Percentiles rank a stretch among this genome's conserved stretches.
Conservation (phyloP, 2,329 filamentous ascomycete species). For the Fusarium longipes region DNA sequence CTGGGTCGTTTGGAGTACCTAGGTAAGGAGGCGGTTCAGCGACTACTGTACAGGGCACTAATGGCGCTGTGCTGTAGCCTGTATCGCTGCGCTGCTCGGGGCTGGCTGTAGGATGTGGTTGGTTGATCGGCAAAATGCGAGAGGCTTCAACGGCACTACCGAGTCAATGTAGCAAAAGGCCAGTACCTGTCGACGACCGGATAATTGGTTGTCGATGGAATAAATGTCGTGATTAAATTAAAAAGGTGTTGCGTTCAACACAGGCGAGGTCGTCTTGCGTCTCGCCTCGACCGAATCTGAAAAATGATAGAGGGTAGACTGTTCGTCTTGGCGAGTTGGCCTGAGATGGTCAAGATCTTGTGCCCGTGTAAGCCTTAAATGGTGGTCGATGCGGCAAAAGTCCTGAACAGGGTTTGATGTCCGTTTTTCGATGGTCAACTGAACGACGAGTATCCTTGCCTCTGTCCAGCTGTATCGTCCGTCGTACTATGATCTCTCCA, state of each 20-base stretch:
- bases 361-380: slow-evolving; percentile 32
- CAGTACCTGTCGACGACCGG: slow-evolving; percentile 21
- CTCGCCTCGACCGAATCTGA: slow-evolving; percentile 3
- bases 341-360: slow-evolving; percentile 34
- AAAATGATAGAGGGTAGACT: slow-evolving; percentile 19
- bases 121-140: slow-evolving; percentile 31
- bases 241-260: slow-evolving; percentile 17
- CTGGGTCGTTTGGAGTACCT: slow-evolving; percentile 26
- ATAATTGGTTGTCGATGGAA: slow-evolving; percentile 11
- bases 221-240: slow-evolving; percentile 31
- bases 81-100: slow-evolving; percentile 18
- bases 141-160: slow-evolving; percentile 37
- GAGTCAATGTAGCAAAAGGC: slow-evolving; percentile 28
- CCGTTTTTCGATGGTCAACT: slow-evolving; percentile 20
- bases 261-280: slow-evolving; percentile 7
- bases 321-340: slow-evolving; percentile 15
- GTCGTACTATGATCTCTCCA: slow-evolving; percentile 12
- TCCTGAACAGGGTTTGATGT: slow-evolving; percentile 17
- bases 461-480: slow-evolving; percentile 1
- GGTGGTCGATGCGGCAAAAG: slow-evolving; percentile 19
- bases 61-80: slow-evolving; percentile 9
- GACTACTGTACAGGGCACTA: slow-evolving; percentile 16
- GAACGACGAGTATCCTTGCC: slow-evolving; percentile 1
- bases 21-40: slow-evolving; percentile 34
- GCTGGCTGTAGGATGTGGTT: slow-evolving; percentile 25